These are phyloP conservation scores for Carex cristatella DNA, from an alignment of 176 grass and related monocot species.

Conservation along the genomic window DNA sequence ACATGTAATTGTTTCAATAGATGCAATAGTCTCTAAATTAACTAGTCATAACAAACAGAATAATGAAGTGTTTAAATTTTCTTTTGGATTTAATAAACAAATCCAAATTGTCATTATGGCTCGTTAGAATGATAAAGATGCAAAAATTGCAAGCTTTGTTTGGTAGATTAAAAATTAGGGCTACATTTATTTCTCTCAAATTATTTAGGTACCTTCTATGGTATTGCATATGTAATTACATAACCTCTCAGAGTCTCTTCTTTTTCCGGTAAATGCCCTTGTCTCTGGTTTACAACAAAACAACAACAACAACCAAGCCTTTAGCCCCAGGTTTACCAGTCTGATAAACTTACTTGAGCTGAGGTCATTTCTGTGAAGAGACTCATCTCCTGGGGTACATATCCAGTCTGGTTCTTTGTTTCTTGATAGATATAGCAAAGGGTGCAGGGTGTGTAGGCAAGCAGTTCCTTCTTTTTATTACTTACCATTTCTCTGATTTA, in stretches of 20 bases:
- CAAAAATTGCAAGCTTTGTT: background rate
- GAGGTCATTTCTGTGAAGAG: background rate
- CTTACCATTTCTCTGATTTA: constrained; percentile 12
- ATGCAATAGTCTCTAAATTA: background rate
- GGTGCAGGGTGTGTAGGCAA: background rate
- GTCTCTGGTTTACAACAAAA: background rate
- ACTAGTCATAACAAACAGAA: background rate
- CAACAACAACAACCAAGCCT: too few species aligned
- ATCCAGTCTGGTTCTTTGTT: background rate
- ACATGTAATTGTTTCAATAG: background rate
- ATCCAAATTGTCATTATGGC: background rate
- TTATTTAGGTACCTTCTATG: background rate
- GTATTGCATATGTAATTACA: background rate
- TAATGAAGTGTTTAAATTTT: background rate
- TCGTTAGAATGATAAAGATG: background rate
- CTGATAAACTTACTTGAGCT: background rate
- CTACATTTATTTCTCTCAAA: background rate
- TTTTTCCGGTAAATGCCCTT: background rate
- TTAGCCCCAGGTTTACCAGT: background rate
- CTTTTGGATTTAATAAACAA: background rate
- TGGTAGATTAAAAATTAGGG: background rate
- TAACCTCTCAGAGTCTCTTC: background rate
- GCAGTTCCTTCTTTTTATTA: background rate
- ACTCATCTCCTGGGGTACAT: background rate
- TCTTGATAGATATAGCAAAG: background rate